These are phyloP conservation scores for Candida mattraensis DNA, from an alignment of 805 yeast species.

Conservation along the genomic window DNA sequence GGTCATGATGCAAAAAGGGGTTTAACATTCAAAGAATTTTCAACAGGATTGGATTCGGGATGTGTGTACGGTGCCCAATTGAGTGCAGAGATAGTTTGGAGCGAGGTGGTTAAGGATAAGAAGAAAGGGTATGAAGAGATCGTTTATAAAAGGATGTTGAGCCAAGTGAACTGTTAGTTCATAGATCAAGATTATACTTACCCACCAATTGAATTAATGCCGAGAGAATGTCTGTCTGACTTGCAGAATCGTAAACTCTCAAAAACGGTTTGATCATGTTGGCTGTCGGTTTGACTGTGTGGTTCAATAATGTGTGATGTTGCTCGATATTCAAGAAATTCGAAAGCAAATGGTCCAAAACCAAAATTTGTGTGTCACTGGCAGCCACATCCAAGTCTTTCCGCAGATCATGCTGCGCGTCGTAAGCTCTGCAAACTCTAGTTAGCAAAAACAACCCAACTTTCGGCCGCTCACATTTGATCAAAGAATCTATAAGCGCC, in stretches of 20 bases:
- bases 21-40: constrained; percentile 57
- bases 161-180: constrained; percentile 31
- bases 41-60: constrained; percentile 81
- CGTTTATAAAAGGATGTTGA: constrained; percentile 26
- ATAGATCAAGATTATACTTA: constrained; percentile 15
- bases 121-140: constrained; percentile 17
- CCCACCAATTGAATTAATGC: constrained; percentile 17
- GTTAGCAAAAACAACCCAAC: constrained; percentile 14
- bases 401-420: constrained; percentile 4
- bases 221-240: constrained; percentile 10
- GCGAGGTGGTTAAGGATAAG: constrained; percentile 23
- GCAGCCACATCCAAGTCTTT: neutral
- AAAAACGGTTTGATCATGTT: constrained; percentile 18
- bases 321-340: constrained; percentile 4
- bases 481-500: constrained; percentile 9
- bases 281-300: constrained; percentile 18
- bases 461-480: constrained; percentile 12
- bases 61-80: constrained; percentile 76
- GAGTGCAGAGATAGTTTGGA: constrained; percentile 58
- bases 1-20: constrained; percentile 91
- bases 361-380: constrained; percentile 8
- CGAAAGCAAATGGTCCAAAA: constrained; percentile 15
- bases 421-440: constrained; percentile 12
- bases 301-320: constrained; percentile 6
- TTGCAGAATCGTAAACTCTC: constrained; percentile 8